Evolutionary conservation across 352 stramenopile genomes (phyloP).

Genomic region (Phytopythium montanum): DNA sequence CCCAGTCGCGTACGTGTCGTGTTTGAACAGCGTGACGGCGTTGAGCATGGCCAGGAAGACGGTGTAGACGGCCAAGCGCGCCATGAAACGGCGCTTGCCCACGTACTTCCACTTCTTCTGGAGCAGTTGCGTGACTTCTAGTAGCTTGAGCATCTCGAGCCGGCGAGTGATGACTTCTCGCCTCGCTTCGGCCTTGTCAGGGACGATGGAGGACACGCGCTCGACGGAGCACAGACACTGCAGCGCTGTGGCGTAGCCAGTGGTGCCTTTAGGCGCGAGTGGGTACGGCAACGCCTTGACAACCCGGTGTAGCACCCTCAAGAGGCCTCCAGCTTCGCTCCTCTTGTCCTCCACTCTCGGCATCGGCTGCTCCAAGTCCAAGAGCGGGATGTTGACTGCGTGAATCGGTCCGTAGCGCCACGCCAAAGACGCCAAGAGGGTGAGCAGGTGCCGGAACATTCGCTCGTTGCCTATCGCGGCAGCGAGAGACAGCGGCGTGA

Average conservation of each 20-base stretch:
- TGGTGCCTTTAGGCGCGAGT: slow-evolving; percentile 29
- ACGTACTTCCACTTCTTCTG: slow-evolving; percentile 70
- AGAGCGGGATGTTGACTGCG: slow-evolving; percentile 43
- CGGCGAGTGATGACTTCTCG: slow-evolving; percentile 30
- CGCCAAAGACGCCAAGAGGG: slow-evolving; percentile 33
- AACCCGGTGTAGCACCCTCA: neutral
- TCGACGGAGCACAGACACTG: slow-evolving; percentile 57
- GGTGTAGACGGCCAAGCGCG: slow-evolving; percentile 27
- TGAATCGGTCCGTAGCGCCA: slow-evolving; percentile 62
- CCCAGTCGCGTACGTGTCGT: slow-evolving; percentile 26
- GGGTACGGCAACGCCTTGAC: slow-evolving; percentile 17
- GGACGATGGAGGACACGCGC: slow-evolving; percentile 36
- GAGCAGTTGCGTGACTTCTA: slow-evolving; percentile 46
- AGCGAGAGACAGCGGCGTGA: slow-evolving; percentile 55
- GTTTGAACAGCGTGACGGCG: slow-evolving; percentile 37
- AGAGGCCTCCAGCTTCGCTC: slow-evolving; percentile 4
- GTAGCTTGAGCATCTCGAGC: slow-evolving; percentile 51
- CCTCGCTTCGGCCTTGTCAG: slow-evolving; percentile 13
- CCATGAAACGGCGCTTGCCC: slow-evolving; percentile 39
- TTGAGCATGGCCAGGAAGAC: slow-evolving; percentile 45
- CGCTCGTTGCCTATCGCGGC: slow-evolving; percentile 40
- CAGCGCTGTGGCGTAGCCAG: slow-evolving; percentile 40
- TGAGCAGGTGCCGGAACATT: slow-evolving; percentile 63
- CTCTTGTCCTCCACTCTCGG: slow-evolving; percentile 1
- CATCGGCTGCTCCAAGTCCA: slow-evolving; percentile 50